Evolutionary conservation across 2,329 filamentous ascomycete genomes (phyloP), one percentile per base, ranked within the genome.

Genomic region (Ploettnerulaceae sp.): DNA sequence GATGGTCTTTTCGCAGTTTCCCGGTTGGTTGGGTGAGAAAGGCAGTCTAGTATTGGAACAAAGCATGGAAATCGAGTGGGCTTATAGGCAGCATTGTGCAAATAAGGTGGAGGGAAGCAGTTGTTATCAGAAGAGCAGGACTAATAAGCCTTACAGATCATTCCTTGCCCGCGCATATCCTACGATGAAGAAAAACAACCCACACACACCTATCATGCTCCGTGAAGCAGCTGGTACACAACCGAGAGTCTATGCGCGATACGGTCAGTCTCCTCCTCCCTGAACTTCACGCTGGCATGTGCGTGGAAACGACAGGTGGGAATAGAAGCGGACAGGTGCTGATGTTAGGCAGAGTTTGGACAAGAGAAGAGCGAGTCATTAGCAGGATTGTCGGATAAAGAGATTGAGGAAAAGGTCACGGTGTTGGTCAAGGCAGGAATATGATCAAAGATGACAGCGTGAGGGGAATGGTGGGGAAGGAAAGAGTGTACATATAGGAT

Each of bases 111-210:
- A 15, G 7, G 24, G 28, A 38, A 5, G 11, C 7, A 24, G 22
- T 26, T 14, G 17, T 24, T 14, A 18, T 15, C 9, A 2, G 11
- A 12, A 17, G 21, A 9, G 21, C 39, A 29, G 7, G 20, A 33
- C 34, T 41, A 31, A 28, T 35, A 6, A 2, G 7, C 14, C 12
- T 26, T 31, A 40, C 61, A 96, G 93, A 68, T 83, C 86, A 22
- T 98, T 98, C 72, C 77, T 98, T 57, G 84, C 84, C 56, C 82
- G 88, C 66, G 83, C 89, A 57, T 98, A 98, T 70, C 93, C 93
- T 36, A 93, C 87, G 51, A 97, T 98, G 91, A 98, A 98, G 82
- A 94, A 95, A 77, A 87, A 91, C 77, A 98, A 98, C 74, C 93
- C 93, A 47, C 75, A 86, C 69, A 90, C 79, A 38, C 93, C 93